These are phyloP conservation scores for Thymus mandschuricus DNA, from an alignment of 257 asterid genomes.

Conservation along the genomic window DNA sequence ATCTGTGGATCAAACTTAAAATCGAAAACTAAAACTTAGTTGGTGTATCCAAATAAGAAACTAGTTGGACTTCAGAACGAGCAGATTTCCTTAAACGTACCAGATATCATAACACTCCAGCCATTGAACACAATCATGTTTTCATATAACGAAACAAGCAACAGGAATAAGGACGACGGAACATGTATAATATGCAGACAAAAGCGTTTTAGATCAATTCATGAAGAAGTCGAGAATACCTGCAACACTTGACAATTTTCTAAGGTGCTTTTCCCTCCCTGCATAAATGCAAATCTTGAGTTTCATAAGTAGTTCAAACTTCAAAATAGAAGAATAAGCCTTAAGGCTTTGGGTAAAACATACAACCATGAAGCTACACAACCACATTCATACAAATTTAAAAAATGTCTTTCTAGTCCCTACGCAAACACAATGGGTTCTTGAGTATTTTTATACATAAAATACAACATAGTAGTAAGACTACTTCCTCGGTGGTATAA, in stretches of 20 bases:
- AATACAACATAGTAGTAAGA: neutral
- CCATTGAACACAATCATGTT: neutral
- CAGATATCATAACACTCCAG: neutral
- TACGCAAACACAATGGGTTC: neutral
- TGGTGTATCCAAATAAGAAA: neutral
- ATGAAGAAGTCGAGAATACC: constrained; percentile 47
- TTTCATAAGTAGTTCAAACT: constrained; percentile 27
- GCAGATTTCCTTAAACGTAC: constrained; percentile 16
- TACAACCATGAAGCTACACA: neutral
- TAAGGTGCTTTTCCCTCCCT: constrained; percentile 97
- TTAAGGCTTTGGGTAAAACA: constrained; percentile 14
- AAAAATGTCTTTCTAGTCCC: neutral
- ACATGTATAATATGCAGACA: neutral
- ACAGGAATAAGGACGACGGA: neutral
- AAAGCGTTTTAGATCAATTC: constrained; percentile 2
- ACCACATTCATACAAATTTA: neutral
- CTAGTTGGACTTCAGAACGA: neutral
- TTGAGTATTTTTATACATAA: neutral
- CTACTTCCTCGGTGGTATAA: neutral
- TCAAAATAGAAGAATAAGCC: constrained; percentile 6
- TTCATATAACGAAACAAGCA: constrained; percentile 1
- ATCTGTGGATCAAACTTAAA: neutral
- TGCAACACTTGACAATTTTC: constrained; percentile 96
- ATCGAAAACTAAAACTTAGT: neutral
- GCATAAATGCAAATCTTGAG: constrained; percentile 35